These are phyloP conservation scores for Trametes punicea DNA, from an alignment of 768 basidiomycete species.

Conservation along the genomic window DNA sequence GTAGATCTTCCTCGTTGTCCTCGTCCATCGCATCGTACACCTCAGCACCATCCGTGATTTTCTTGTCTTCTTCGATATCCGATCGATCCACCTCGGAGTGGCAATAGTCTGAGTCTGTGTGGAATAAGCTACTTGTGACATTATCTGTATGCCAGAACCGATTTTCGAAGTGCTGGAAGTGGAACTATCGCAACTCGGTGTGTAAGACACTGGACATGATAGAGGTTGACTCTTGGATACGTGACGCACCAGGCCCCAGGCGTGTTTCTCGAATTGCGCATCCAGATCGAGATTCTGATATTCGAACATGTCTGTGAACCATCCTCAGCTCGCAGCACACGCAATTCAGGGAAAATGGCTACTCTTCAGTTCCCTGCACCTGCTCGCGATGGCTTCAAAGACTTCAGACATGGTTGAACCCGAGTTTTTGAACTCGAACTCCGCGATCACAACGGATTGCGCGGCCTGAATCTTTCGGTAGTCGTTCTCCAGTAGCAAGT, in stretches of 20 bases:
- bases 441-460: not conserved
- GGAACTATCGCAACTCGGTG: not conserved
- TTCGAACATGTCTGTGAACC: not conserved
- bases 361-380: not conserved
- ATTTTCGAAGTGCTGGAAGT: not conserved
- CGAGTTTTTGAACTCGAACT: not conserved
- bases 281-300: not conserved
- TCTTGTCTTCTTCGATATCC: not conserved
- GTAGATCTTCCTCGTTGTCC: not conserved
- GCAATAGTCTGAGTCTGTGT: not conserved
- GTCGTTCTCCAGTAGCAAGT: conserved; percentile 1
- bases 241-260: not conserved
- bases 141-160: not conserved
- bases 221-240: too few relatives aligned
- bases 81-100: not conserved
- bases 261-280: not conserved
- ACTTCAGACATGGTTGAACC: not conserved
- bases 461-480: not conserved
- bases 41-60: not conserved
- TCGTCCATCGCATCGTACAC: not conserved
- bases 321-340: not conserved
- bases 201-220: too few relatives aligned
- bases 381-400: not conserved
- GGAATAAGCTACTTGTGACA: not conserved
- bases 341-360: not conserved